Percentiles rank a stretch among this genome's conserved stretches.
These are phyloP conservation scores for Elsinoe arachidis DNA, from an alignment of 2,329 filamentous ascomycete species.

Conservation along the genomic window DNA sequence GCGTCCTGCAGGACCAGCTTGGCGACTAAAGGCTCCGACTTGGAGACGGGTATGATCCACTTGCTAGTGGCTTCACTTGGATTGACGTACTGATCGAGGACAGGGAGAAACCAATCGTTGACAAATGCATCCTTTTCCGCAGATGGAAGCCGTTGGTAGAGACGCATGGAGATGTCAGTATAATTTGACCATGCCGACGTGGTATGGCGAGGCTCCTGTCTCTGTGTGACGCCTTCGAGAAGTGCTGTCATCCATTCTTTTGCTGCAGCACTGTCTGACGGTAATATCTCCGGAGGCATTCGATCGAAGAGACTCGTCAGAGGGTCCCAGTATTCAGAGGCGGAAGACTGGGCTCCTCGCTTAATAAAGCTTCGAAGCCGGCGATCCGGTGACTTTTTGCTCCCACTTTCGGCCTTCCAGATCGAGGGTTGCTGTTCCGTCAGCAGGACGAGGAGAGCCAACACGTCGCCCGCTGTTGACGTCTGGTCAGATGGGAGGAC, in stretches of 20 bases:
- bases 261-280: conserved; percentile 42
- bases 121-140: conserved; percentile 42
- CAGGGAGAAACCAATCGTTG: conserved; percentile 41
- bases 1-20: conserved; percentile 15
- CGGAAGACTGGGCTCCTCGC: conserved; percentile 74
- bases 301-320: conserved; percentile 52
- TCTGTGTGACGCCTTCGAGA: conserved; percentile 59
- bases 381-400: conserved; percentile 47
- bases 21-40: conserved; percentile 37
- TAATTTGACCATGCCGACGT: conserved; percentile 68
- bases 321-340: conserved; percentile 62
- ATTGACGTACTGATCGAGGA: conserved; percentile 46
- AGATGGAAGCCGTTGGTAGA: conserved; percentile 30
- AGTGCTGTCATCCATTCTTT: conserved; percentile 58
- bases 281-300: conserved; percentile 52
- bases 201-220: conserved; percentile 65
- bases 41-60: conserved; percentile 43
- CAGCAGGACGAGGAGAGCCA: conserved; percentile 57
- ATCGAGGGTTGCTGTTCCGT: conserved; percentile 57
- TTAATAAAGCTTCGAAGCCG: conserved; percentile 65
- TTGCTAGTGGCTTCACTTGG: conserved; percentile 36
- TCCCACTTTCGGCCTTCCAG: conserved; percentile 61
- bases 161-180: conserved; percentile 49
- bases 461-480: conserved; percentile 64
- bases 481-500: conserved; percentile 63